These are phyloP conservation scores for Hanseniaspora clermontiae DNA, from an alignment of 805 yeast genomes.

Conservation along the genomic window DNA sequence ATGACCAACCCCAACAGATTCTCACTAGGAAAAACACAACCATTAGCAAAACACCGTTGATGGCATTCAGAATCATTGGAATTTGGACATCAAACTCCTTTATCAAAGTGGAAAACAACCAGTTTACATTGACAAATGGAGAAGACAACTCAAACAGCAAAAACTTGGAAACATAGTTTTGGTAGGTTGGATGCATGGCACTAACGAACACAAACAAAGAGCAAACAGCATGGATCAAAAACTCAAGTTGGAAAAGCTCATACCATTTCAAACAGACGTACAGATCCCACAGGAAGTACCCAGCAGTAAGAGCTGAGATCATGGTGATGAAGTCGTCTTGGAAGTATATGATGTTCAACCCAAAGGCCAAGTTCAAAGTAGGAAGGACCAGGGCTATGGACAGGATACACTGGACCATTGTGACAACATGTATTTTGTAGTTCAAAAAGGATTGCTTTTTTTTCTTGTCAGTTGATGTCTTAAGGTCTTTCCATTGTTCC, in stretches of 20 bases:
- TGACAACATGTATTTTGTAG: constrained; percentile 82
- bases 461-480: constrained; percentile 30
- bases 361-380: constrained; percentile 44
- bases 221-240: constrained; percentile 70
- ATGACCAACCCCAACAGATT: constrained; percentile 76
- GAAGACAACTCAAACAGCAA: constrained; percentile 78
- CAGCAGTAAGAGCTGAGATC: constrained; percentile 58
- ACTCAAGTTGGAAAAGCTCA: constrained; percentile 66
- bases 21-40: constrained; percentile 63
- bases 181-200: constrained; percentile 59
- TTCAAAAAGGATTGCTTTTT: constrained; percentile 37
- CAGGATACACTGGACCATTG: constrained; percentile 68
- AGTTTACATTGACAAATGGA: constrained; percentile 87
- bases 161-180: constrained; percentile 72
- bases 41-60: constrained; percentile 64
- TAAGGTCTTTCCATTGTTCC: constrained; percentile 40
- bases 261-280: constrained; percentile 52
- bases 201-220: constrained; percentile 61
- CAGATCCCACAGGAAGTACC: constrained; percentile 88
- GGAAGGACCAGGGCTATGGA: constrained; percentile 53
- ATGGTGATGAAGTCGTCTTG: constrained; percentile 65
- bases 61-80: constrained; percentile 35
- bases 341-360: constrained; percentile 46
- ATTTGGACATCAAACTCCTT: constrained; percentile 11
- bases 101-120: constrained; percentile 50